These are phyloP conservation scores for Pythium insidiosum DNA, from an alignment of 352 stramenopile species.

Conservation along the genomic window DNA sequence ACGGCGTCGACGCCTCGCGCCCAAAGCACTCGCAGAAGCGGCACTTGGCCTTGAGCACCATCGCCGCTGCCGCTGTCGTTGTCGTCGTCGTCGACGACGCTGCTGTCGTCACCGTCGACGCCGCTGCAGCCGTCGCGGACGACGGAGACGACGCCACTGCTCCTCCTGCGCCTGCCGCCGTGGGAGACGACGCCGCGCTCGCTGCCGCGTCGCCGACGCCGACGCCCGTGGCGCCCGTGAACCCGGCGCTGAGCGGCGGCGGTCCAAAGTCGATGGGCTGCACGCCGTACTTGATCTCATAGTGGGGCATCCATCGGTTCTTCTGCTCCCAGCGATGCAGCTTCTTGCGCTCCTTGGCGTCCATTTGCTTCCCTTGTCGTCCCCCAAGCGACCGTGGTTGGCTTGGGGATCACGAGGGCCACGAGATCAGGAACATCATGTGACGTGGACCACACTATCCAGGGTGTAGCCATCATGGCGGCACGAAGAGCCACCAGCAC, in stretches of 20 bases:
- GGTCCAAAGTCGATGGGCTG: slow-evolving; percentile 29
- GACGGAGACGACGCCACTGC: neutral
- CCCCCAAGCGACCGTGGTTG: neutral
- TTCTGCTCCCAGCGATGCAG: slow-evolving; percentile 55
- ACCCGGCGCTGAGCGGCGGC: slow-evolving; percentile 1
- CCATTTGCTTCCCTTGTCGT: slow-evolving; percentile 4
- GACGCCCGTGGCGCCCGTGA: no score
- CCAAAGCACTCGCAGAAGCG: slow-evolving; percentile 54
- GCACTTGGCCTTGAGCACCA: slow-evolving; percentile 42
- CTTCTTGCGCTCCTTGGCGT: slow-evolving; percentile 40
- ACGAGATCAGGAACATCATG: neutral
- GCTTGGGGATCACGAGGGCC: neutral
- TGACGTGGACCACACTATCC: neutral
- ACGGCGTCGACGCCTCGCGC: slow-evolving; percentile 14
- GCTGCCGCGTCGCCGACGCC: no score
- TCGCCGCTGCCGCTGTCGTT: slow-evolving; percentile 9
- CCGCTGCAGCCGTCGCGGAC: neutral
- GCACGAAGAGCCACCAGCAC: no score
- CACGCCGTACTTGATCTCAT: slow-evolving; percentile 57
- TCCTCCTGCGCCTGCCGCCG: neutral
- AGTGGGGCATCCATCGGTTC: slow-evolving; percentile 56
- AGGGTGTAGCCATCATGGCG: neutral
- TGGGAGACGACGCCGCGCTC: neutral
- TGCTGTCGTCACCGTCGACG: neutral
- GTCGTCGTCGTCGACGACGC: neutral